Percentiles rank a stretch among this genome's conserved stretches.
These are phyloP conservation scores for Hymenotorrendiella dingleyae DNA, from an alignment of 2,329 filamentous ascomycete genomes.

Conservation along the genomic window DNA sequence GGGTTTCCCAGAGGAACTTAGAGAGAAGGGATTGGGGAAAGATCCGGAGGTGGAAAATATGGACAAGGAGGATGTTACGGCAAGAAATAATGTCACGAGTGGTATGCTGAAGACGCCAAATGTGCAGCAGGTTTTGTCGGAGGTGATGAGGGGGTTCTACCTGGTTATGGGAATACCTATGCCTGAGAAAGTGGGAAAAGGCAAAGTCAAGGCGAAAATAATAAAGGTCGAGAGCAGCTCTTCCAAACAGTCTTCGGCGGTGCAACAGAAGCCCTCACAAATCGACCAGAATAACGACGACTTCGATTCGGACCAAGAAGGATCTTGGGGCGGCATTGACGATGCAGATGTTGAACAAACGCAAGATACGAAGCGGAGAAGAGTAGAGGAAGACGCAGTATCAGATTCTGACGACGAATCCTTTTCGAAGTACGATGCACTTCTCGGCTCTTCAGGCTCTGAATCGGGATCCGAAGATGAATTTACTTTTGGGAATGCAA, in stretches of 20 bases:
- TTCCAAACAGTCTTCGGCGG: constrained; percentile 9
- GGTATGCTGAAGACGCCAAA: constrained; percentile 47
- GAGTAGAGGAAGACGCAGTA: constrained; percentile 16
- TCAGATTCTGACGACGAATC: constrained; percentile 23
- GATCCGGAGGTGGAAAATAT: constrained; percentile 21
- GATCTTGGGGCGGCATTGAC: constrained; percentile 15
- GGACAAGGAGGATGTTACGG: constrained; percentile 29
- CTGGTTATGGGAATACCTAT: constrained; percentile 26
- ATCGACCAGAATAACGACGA: neutral
- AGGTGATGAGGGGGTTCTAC: constrained; percentile 30
- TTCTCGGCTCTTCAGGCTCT: constrained; percentile 29
- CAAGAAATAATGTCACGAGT: constrained; percentile 45
- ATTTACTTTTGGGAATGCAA: constrained; percentile 7
- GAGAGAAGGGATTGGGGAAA: constrained; percentile 26
- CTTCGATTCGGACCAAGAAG: constrained; percentile 3
- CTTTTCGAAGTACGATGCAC: constrained; percentile 25
- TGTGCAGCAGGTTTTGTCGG: constrained; percentile 43
- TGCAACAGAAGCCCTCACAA: neutral
- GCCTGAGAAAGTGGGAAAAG: constrained; percentile 16
- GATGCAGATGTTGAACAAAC: constrained; percentile 6
- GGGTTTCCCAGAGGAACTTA: constrained; percentile 35
- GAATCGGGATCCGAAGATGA: constrained; percentile 23
- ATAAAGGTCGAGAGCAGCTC: constrained; percentile 8
- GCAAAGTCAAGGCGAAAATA: constrained; percentile 12
- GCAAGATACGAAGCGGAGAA: constrained; percentile 5